A percentile compares a stretch with the other conserved stretches of the same genome.
Conservation (phyloP, 169 alveolate genomes). For the Perkinsus chesapeaki region DNA sequence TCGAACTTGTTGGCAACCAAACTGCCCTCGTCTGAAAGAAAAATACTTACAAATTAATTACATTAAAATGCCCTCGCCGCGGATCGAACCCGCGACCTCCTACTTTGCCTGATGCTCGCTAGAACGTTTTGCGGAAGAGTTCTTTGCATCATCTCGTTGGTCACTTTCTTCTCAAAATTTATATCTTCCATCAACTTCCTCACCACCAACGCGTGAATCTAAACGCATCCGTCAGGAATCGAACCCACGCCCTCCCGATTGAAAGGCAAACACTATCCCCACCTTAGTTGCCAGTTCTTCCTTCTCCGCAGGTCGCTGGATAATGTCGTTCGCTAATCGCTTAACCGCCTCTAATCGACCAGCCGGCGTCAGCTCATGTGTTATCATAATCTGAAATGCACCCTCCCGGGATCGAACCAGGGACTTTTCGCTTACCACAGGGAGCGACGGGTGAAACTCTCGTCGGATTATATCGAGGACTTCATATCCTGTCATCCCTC, state of each 20-base stretch:
- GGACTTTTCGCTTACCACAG: not conserved
- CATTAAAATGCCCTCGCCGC: not conserved
- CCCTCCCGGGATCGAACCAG: not conserved
- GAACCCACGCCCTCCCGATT: not conserved
- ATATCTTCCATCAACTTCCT: not conserved
- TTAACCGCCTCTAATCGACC: not conserved
- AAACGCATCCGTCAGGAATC: not conserved
- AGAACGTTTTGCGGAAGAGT: not conserved
- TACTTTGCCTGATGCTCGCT: not conserved
- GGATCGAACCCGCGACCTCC: not conserved
- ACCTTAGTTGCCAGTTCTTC: not conserved
- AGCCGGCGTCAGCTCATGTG: not conserved
- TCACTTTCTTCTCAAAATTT: not conserved
- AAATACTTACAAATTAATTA: too few species aligned
- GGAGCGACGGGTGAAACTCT: not conserved
- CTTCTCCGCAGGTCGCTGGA: not conserved
- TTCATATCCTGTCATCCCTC: not conserved
- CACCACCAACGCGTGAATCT: not conserved
- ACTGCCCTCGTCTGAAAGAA: not conserved
- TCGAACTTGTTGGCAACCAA: not conserved
- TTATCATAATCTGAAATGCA: not conserved
- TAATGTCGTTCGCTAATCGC: not conserved
- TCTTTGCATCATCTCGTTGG: not conserved
- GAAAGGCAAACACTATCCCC: not conserved
- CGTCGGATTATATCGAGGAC: not conserved